Evolutionary conservation across 495 filamentous ascomycete species (phyloP), one percentile per base, ranked within the genome.

Genomic region (Tuber magnatum): DNA sequence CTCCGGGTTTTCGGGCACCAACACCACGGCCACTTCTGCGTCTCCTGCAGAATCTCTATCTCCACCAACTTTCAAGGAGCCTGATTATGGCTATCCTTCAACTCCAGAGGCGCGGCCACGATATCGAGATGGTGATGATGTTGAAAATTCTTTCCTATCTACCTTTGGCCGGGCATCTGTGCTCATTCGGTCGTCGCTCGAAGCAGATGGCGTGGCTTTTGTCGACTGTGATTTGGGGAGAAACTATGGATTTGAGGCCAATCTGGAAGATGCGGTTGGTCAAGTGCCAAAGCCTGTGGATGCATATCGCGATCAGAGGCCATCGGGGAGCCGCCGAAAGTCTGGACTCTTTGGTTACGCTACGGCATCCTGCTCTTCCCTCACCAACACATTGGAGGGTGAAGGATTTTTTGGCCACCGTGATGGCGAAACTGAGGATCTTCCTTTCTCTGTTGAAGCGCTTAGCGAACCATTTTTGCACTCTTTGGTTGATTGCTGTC

Each of bases 191-290:
- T 81, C 84, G 1, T 85, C 85, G 0, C 84, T 86, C 77, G 83
- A 84, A 70, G 77, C 86, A n/a, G 85, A 85, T 69, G 85, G 85
- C 10, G 85, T 86, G 1, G 43, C 81, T 3, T 86, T 86, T 61
- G 76, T 85, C 6, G 85, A 86, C 76, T 84, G 84, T 22, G 80
- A 81, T 46, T 70, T 81, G 22, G 80, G 78, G 48, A 80, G 77
- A 20, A 75, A 74, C 28, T 81, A 75, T 39, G 73, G 81, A 68
- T 74, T 73, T 32, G 42, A 65, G 56, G 56, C 56, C 28, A 35
- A 35, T 65, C 28, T 35, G 56, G 48, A 69, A 8, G 77, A 79
- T 20, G 69, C 46, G 61, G 48, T 9, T 41, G 46, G 65, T 38
- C 69, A 73, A 5, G 18, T 22, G 20, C 44, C 70, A 44, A 61